These are phyloP conservation scores for Botryosphaeria dothidea DNA, from an alignment of 2,329 filamentous ascomycete genomes.

Conservation along the genomic window DNA sequence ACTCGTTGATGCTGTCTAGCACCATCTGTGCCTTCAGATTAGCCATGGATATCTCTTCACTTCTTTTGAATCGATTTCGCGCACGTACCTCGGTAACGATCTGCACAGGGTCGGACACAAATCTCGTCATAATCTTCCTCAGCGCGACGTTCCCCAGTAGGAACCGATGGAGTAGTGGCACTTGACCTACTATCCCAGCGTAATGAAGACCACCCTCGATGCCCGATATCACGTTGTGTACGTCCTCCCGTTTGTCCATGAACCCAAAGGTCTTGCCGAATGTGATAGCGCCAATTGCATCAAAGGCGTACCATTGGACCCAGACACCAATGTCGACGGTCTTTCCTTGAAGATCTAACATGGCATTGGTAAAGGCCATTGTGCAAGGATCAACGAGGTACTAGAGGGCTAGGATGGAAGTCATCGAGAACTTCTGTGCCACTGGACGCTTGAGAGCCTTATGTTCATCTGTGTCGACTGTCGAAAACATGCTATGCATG, in stretches of 20 bases:
- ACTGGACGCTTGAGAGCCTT: not conserved
- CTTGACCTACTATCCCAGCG: slow-evolving; percentile 29
- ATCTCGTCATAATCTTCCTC: not conserved
- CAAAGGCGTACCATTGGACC: slow-evolving; percentile 35
- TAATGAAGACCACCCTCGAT: slow-evolving; percentile 35
- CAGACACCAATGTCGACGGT: slow-evolving; percentile 54
- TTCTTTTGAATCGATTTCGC: not conserved
- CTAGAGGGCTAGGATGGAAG: not conserved
- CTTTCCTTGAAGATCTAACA: not conserved
- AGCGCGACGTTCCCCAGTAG: not conserved
- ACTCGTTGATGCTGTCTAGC: not conserved
- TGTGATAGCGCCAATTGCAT: slow-evolving; percentile 21
- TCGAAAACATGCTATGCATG: not conserved
- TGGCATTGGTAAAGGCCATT: not conserved
- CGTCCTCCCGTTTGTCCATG: slow-evolving; percentile 18
- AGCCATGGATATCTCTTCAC: not conserved
- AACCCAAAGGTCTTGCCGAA: slow-evolving; percentile 22
- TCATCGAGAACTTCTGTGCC: not conserved
- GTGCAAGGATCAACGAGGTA: not conserved
- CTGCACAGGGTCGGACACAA: not conserved
- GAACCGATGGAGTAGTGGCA: not conserved
- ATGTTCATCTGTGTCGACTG: not conserved
- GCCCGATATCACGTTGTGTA: slow-evolving; percentile 35
- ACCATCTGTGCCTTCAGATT: not conserved
- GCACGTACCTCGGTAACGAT: not conserved